Base-by-base conservation (phyloP, 2,329 filamentous ascomycete genomes). In the Fusarium drepaniforme region DNA sequence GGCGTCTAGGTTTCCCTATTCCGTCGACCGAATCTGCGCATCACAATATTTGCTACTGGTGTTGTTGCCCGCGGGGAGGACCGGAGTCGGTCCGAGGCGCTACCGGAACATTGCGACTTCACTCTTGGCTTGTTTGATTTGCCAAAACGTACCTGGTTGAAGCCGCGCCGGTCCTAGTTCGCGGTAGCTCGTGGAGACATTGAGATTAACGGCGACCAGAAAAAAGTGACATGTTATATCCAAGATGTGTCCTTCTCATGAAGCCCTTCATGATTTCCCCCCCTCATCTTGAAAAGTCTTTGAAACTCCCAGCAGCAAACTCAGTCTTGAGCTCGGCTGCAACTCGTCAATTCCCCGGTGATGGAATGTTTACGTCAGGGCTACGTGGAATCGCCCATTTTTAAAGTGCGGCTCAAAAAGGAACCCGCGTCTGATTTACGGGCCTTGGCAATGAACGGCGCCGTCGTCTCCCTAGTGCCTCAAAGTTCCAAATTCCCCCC, bases 181-280 rank as follows among this genome's bases (percentile, higher is more conserved):
- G 62, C 23, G 3, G 30, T 56, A 56, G 23, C 23, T 33, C 60
- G 72, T 75, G 72, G 72, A 46, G 69, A 61, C 62, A 46, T 35
- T n/a, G 49, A 72, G 65, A 67, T 70, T 18, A 70, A 67, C 60
- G 12, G 51, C 28, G 51, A 56, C 28, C 18, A 56, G 35, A 33
- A 53, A 37, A 44, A 60, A 67, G 25, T 75, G 69, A 70, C 69
- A 70, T 70, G 16, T 64, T 38, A 57, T 61, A 61, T 35, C 42
- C 38, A 25, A n/a, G 21, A 58, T 51, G 21, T 40, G 28, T 21
- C 18, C 51, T 33, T 33, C 18, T 35, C 30, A 6, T 56, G 51
- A 56, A 33, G 51, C n/a, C 51, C 18, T 35, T 56, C 51, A 15
- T 33, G 51, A 35, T 30, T 30, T 12, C 30, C 35, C 25, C 49